These are phyloP conservation scores for Xylaria nigripes DNA, from an alignment of 495 filamentous ascomycete species.

Conservation along the genomic window DNA sequence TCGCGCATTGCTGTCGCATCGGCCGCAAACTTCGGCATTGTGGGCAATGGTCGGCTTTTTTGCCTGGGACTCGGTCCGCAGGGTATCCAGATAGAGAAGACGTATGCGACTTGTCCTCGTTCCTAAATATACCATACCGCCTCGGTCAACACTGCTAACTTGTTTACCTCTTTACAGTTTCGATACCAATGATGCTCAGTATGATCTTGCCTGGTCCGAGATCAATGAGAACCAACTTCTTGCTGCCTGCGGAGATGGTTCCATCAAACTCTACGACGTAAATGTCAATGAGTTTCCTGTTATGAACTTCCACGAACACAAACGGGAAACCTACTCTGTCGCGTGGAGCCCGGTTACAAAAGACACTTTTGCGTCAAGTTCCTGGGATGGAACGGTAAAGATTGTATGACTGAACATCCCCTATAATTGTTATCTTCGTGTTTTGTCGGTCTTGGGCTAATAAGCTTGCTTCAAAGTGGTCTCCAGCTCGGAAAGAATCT, in stretches of 20 bases:
- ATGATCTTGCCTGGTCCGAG: constrained; percentile 90
- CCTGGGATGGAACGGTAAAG: constrained; percentile 92
- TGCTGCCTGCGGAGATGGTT: constrained; percentile 81
- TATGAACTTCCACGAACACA: constrained; percentile 83
- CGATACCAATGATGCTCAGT: constrained; percentile 94
- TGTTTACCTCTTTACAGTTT: constrained; percentile 44
- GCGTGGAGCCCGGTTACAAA: constrained; percentile 90
- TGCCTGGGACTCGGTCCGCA: constrained; percentile 70
- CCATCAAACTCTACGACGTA: constrained; percentile 88
- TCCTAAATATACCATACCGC: background rate
- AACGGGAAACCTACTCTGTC: constrained; percentile 81
- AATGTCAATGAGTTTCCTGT: constrained; percentile 71
- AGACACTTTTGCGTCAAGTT: constrained; percentile 75
- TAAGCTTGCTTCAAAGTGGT: constrained; percentile 48
- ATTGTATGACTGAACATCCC: constrained; percentile 45
- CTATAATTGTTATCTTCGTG: background rate
- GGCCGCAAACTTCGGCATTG: constrained; percentile 88
- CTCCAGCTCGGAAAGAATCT: constrained; percentile 60
- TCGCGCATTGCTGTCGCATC: constrained; percentile 80
- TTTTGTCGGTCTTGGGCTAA: constrained; percentile 6
- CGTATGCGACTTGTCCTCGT: constrained; percentile 30
- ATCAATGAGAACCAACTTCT: constrained; percentile 88
- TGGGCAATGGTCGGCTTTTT: constrained; percentile 87
- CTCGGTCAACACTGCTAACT: background rate
- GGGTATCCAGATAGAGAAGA: constrained; percentile 77